Evolutionary conservation across 176 grass and related monocot genomes (phyloP), one percentile per base, ranked within the genome.

Genomic region (Oryza australiensis): DNA sequence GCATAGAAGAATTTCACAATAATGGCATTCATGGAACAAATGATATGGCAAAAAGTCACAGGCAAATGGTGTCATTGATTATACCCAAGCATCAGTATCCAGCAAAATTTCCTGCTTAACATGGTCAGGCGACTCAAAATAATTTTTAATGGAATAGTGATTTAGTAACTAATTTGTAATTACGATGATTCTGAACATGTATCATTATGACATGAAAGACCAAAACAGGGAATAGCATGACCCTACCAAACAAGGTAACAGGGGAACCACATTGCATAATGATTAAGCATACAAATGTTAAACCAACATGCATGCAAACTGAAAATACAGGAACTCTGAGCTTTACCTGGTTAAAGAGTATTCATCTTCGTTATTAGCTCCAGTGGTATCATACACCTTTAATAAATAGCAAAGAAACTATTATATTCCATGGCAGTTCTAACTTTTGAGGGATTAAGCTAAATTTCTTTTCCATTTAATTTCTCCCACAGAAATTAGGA

Each of bases 361-460:
- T 82, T 90, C 89, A 3, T 93, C 95, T n/a, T 82, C 72, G 60
- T 87, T 85, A 26, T 75, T 72, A 70, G 45, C 76, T 84, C 89
- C 87, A 66, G 71, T 80, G 3, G 45, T 95, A 78, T 89, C 92
- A 90, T 90, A 94, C 62, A 93, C 84, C 92, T 98, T 91, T 63
- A 77, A 69, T 72, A 80, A 75, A 82, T 51, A 86, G 20, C 12
- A 77, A 70, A 82, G 60, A 46, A 78, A 81, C 2, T 42, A 73
- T 84, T 34, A 80, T 55, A 67, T 86, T 69, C 79, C 46, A 73
- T 66, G 69, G 73, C 27, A 76, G 75, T 79, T 81, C 34, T 81
- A 70, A 38, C 28, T 57, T 69, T 34, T 62, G 14, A 57, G 75
- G 42, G 28, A 72, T 13, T 76, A 73, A 80, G 40, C 66, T 33